Conservation (phyloP, 257 asterid species). For the Pogostemon cablin region DNA sequence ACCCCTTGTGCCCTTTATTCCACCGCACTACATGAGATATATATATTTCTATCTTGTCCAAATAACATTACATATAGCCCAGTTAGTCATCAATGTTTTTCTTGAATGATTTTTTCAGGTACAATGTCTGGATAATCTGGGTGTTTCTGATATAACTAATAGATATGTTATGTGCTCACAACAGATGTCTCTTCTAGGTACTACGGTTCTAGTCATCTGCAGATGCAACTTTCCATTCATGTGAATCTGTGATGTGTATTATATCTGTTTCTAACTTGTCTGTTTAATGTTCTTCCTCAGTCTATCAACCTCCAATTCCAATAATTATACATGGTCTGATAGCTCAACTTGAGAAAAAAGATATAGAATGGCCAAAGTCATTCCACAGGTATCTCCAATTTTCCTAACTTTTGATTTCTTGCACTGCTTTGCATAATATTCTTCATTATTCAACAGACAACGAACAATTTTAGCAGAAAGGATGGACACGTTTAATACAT, state of each 20-base stretch:
- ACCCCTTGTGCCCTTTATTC: not conserved
- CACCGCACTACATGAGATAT: slow-evolving; percentile 3
- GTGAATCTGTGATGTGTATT: not conserved
- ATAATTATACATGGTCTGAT: slow-evolving; percentile 64
- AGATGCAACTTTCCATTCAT: slow-evolving; percentile 19
- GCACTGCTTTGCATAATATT: slow-evolving; percentile 24
- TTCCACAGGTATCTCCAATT: slow-evolving; percentile 64
- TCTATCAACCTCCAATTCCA: slow-evolving; percentile 85
- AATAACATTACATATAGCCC: not conserved
- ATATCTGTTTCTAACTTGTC: slow-evolving; percentile 29
- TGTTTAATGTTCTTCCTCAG: slow-evolving; percentile 49
- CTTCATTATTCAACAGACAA: slow-evolving; percentile 47
- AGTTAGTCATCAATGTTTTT: slow-evolving; percentile 1
- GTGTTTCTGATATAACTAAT: slow-evolving; percentile 69
- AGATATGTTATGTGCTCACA: slow-evolving; percentile 81
- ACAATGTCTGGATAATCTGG: slow-evolving; percentile 75
- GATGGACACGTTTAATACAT: slow-evolving; percentile 69
- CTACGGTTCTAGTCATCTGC: slow-evolving; percentile 31
- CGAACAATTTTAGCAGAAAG: slow-evolving; percentile 69
- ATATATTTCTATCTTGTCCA: slow-evolving; percentile 9
- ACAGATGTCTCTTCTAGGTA: slow-evolving; percentile 85
- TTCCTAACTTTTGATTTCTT: slow-evolving; percentile 27
- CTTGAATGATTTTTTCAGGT: slow-evolving; percentile 51
- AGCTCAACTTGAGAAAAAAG: slow-evolving; percentile 78
- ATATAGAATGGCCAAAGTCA: slow-evolving; percentile 95